A percentile compares a stretch with the other conserved stretches of the same genome.
These are phyloP conservation scores for Stramenopiles sp. DNA, from an alignment of 352 stramenopile species.

Conservation along the genomic window DNA sequence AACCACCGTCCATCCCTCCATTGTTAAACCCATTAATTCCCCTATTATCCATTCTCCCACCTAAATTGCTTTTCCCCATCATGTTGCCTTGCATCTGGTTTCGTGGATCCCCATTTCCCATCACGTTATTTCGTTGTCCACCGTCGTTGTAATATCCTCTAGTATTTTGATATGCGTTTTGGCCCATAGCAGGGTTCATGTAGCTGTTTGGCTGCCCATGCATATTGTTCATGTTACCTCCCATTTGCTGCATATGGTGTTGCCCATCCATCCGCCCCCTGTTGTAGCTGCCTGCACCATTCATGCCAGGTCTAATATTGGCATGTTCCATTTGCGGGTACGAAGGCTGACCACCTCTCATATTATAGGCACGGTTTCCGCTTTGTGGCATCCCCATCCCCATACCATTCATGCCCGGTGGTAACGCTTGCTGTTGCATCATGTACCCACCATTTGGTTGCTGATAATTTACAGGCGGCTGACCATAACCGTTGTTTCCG, in stretches of 20 bases:
- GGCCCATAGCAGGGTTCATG: not conserved
- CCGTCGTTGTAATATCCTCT: not conserved
- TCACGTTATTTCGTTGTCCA: not conserved
- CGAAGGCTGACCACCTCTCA: not conserved
- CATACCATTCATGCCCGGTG: not conserved
- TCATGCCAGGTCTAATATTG: not conserved
- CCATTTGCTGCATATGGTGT: not conserved
- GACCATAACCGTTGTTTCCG: not conserved
- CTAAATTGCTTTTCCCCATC: not conserved
- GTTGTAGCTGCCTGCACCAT: not conserved
- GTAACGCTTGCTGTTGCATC: not conserved
- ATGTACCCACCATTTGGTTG: not conserved
- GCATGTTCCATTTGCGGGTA: not conserved
- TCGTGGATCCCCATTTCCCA: not conserved
- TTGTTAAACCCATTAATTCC: not conserved
- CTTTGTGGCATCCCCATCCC: not conserved
- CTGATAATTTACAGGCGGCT: not conserved
- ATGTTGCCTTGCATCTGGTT: not conserved
- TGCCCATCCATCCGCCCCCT: not conserved
- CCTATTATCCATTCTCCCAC: not conserved
- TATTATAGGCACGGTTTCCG: not conserved
- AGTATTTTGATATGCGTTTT: not conserved
- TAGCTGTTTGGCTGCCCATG: not conserved
- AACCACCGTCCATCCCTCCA: not conserved
- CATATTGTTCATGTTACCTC: not conserved